Conservation (phyloP, 2,329 filamentous ascomycete species). For the Hypoxylon sp. region DNA sequence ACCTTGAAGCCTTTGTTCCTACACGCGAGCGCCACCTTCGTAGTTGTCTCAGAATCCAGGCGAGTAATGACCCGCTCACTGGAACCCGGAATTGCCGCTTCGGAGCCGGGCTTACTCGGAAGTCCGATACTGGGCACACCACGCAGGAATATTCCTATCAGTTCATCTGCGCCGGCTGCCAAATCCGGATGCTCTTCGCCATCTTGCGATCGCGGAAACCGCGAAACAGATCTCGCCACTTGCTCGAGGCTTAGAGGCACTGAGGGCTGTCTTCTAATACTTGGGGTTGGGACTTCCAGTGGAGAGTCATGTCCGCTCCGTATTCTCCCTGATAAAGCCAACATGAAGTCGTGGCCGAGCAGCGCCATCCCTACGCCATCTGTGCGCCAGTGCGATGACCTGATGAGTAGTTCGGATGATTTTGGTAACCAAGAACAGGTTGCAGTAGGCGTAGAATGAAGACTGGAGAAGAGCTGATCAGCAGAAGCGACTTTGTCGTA, state of each 20-base stretch:
- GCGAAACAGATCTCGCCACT: not conserved
- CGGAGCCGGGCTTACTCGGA: slow-evolving; percentile 38
- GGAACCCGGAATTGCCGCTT: not conserved
- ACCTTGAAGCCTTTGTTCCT: slow-evolving; percentile 33
- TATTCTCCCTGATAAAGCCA: slow-evolving; percentile 1
- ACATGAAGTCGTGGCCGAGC: slow-evolving; percentile 36
- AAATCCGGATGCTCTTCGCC: slow-evolving; percentile 15
- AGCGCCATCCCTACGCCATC: slow-evolving; percentile 44
- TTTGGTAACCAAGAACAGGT: slow-evolving; percentile 45
- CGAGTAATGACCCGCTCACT: slow-evolving; percentile 7
- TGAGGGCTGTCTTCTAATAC: not conserved
- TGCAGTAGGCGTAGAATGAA: slow-evolving; percentile 30
- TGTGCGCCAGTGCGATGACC: slow-evolving; percentile 44
- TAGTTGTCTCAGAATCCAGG: slow-evolving; percentile 28
- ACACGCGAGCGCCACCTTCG: slow-evolving; percentile 31
- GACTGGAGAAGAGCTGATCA: slow-evolving; percentile 32
- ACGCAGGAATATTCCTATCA: slow-evolving; percentile 33
- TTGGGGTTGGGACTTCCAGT: not conserved
- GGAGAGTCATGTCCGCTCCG: not conserved
- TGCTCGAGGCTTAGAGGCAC: slow-evolving; percentile 8
- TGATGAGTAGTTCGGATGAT: slow-evolving; percentile 34
- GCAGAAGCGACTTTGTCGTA: slow-evolving; percentile 19
- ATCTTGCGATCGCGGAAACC: not conserved
- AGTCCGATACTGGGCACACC: slow-evolving; percentile 47
- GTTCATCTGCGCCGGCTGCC: slow-evolving; percentile 39